phyloP scores from a whole-genome alignment of 2,329 filamentous ascomycete genomes.

The Apiospora rasikravindrae region DNA sequence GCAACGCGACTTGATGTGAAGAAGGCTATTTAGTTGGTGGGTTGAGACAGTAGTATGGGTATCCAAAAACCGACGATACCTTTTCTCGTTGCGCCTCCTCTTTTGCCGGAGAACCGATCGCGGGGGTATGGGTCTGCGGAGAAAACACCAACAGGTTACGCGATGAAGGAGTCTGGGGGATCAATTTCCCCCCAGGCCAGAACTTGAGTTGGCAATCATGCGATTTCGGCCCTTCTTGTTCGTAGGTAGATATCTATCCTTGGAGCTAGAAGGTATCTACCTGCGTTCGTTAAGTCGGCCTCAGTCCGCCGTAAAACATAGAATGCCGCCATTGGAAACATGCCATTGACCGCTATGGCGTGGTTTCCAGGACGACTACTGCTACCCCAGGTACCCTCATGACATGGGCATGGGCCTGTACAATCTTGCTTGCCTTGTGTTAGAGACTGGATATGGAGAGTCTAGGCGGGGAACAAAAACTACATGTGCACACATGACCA shows the following conservation, averaged over 20 bases:
- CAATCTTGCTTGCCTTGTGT: neutral
- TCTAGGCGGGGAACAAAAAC: neutral
- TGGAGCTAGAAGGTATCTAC: neutral
- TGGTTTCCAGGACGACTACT: constrained; percentile 3
- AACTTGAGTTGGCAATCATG: neutral
- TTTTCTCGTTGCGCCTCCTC: neutral
- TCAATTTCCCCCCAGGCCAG: neutral
- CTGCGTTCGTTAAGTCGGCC: neutral
- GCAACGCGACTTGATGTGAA: neutral
- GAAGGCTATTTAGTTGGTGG: neutral
- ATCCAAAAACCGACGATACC: neutral
- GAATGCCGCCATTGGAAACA: neutral
- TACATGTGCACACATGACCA: constrained; percentile 2
- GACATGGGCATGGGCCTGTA: constrained; percentile 2
- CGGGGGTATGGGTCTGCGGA: neutral
- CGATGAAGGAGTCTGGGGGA: constrained; percentile 1
- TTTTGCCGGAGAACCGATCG: neutral
- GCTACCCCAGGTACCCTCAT: neutral
- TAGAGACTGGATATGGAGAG: neutral
- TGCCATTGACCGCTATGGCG: neutral
- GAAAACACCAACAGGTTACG: neutral
- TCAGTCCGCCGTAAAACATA: neutral
- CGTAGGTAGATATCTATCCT: neutral
- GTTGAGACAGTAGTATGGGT: neutral
- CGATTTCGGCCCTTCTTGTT: neutral